Conservation (phyloP, 306 rosid genomes). For the Vicia villosa region DNA sequence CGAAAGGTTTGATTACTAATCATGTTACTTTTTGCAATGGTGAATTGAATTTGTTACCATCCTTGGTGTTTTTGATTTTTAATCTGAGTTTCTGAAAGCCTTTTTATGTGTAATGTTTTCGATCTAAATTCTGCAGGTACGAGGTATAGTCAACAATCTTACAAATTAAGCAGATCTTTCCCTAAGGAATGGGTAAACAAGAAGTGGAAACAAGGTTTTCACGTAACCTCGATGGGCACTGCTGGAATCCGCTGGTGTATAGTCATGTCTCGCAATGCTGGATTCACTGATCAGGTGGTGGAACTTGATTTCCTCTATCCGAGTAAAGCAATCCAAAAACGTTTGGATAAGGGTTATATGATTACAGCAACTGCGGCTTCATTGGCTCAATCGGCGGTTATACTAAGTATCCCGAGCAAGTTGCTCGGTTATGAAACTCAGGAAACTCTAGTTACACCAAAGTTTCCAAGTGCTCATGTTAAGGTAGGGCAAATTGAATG, state of each 20-base stretch:
- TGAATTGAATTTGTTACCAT: not conserved
- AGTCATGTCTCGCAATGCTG: constrained; percentile 96
- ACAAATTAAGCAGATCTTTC: constrained; percentile 93
- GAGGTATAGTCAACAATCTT: constrained; percentile 88
- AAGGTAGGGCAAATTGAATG: constrained; percentile 55
- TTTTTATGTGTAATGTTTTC: not conserved
- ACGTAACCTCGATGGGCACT: constrained; percentile 96
- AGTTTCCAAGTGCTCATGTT: constrained; percentile 93
- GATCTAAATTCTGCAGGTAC: constrained; percentile 55
- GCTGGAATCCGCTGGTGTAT: constrained; percentile 97
- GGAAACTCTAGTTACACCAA: constrained; percentile 91
- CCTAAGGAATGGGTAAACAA: constrained; percentile 96
- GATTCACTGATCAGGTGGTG: constrained; percentile 93
- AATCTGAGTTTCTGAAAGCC: not conserved
- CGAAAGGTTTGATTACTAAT: constrained; percentile 40
- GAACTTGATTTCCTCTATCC: constrained; percentile 99
- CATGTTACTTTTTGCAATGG: constrained; percentile 40
- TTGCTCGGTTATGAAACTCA: constrained; percentile 88
- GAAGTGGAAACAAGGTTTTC: constrained; percentile 94
- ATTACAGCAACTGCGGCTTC: constrained; percentile 96
- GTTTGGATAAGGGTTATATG: constrained; percentile 89
- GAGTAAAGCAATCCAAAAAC: constrained; percentile 91
- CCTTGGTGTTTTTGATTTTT: constrained; percentile 1
- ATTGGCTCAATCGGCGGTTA: constrained; percentile 90
- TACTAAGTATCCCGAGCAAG: constrained; percentile 86